Percentiles rank a stretch among this genome's conserved stretches.
phyloP scores from a whole-genome alignment of 176 grass and related monocot genomes.

The Hordeum vulgare region DNA sequence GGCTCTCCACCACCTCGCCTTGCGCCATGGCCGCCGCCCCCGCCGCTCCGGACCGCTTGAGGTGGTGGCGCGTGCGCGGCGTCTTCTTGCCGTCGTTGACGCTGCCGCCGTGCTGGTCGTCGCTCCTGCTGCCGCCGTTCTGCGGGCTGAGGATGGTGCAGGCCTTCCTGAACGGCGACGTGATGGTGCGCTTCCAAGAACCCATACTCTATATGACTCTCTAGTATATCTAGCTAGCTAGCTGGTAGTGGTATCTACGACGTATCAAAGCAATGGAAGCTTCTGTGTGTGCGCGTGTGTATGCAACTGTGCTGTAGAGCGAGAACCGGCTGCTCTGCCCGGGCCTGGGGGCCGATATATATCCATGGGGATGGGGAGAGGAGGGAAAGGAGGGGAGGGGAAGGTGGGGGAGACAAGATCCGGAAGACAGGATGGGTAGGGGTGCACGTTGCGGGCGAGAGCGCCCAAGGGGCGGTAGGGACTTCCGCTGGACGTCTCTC shows the following conservation, averaged over 20 bases:
- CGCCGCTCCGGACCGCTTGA: neutral
- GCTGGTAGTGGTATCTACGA: neutral
- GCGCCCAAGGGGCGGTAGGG: neutral
- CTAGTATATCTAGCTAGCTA: neutral
- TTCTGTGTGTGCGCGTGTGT: neutral
- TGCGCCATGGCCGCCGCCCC: neutral
- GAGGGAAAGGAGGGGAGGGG: neutral
- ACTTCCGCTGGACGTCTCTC: neutral
- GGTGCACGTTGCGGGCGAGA: slow-evolving; percentile 26
- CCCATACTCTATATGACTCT: neutral
- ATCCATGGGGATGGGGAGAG: neutral
- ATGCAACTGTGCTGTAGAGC: slow-evolving; percentile 16
- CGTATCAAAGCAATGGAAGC: neutral
- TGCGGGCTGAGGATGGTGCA: slow-evolving; percentile 35
- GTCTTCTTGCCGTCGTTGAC: slow-evolving; percentile 34
- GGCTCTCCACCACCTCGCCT: slow-evolving; percentile 1
- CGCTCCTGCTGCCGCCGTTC: neutral
- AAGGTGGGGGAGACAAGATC: slow-evolving; percentile 50
- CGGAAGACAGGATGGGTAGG: slow-evolving; percentile 42
- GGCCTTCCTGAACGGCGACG: slow-evolving; percentile 47
- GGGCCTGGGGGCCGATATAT: slow-evolving; percentile 7
- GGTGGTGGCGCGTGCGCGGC: neutral
- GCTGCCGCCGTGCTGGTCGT: slow-evolving; percentile 11
- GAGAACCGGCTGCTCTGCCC: neutral
- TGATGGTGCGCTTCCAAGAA: slow-evolving; percentile 63